Base-by-base conservation (phyloP, 208 protist species). In the Zelonia costaricensis region DNA sequence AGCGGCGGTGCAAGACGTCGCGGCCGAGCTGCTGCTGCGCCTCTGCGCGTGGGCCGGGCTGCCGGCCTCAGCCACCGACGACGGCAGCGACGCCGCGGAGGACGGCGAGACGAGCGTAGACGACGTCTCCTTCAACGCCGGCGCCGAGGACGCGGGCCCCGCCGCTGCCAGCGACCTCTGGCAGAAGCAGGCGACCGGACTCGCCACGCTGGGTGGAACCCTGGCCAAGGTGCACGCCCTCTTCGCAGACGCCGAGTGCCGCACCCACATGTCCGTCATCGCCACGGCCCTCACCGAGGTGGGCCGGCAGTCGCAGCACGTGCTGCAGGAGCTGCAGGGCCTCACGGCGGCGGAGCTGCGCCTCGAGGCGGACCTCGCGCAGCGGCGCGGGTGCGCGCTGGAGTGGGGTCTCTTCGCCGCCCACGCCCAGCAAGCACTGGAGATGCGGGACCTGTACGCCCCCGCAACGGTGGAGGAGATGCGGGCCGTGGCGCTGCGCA, bases 351-450 rank as follows among this genome's bases (percentile, higher is more conserved):
- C 22, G 0, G 58, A 67, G 5, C 36, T 54, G 13, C 15, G 45
- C 7, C 38, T 65, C 3, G 71, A 71, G 28, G 55, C 62, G 8
- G 44, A 63, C 16, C 22, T 77, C n/a, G n/a, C 31, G 38, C 15
- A 33, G 16, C 43, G 63, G 27, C 49, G 59, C 3, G 0, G 2
- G 8, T 13, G 16, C 15, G 42, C 40, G 9, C 16, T 77, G 58
- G 60, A 76, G 38, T 82, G 64, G 69, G 35, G 49, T 5, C 15
- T 75, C 40, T 63, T 59, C 35, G 68, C 68, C 5, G 60, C 74
- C 3, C 57, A 74, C 38, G 54, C 54, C 25, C 42, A 68, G n/a
- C 60, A 74, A 33, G 56, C 54, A 18, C 58, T 35, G 10, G 60
- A 68, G 7, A 53, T 74, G 52, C 9, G 4, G 9, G 63, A 74